phyloP scores from a whole-genome alignment of 139 green algal genomes.

The Protoeuglena noctilucae region DNA sequence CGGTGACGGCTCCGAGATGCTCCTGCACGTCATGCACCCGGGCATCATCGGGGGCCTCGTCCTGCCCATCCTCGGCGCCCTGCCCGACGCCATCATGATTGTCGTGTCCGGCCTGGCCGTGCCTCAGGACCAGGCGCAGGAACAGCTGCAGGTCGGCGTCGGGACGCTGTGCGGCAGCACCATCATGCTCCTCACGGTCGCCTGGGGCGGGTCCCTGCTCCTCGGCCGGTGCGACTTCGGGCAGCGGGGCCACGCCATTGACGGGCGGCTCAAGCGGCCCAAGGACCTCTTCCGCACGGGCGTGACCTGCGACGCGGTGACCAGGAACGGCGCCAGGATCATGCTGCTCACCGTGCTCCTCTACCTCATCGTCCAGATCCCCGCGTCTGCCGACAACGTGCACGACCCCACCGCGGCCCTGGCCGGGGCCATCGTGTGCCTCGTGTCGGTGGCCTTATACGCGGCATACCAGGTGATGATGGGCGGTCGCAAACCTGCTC shows the following conservation, averaged over 20 bases:
- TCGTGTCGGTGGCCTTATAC: constrained; percentile 21
- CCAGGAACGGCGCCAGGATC: constrained; percentile 21
- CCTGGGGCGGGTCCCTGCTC: constrained; percentile 26
- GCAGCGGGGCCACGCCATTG: constrained; percentile 8
- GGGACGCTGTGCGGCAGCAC: constrained; percentile 38
- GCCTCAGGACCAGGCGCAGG: constrained; percentile 8
- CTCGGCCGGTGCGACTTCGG: constrained; percentile 32
- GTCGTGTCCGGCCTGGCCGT: constrained; percentile 22
- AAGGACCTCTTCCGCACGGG: constrained; percentile 12
- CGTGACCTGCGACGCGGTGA: constrained; percentile 24
- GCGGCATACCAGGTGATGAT: constrained; percentile 29
- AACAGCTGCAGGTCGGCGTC: constrained; percentile 28
- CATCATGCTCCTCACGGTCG: constrained; percentile 40
- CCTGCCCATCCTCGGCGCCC: constrained; percentile 36
- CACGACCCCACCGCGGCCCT: constrained; percentile 10
- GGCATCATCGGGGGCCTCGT: constrained; percentile 33
- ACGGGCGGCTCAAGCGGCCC: constrained; percentile 18
- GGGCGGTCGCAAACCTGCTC: background rate
- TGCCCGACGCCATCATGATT: constrained; percentile 39
- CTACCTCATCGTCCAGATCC: constrained; percentile 27
- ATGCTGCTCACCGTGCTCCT: constrained; percentile 23
- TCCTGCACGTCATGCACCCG: constrained; percentile 43
- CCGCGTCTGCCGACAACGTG: constrained; percentile 10
- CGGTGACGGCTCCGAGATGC: constrained; percentile 40
- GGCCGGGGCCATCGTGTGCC: constrained; percentile 14